Evolutionary conservation across 495 filamentous ascomycete genomes (phyloP).

Genomic region (Tricharina praecox): DNA sequence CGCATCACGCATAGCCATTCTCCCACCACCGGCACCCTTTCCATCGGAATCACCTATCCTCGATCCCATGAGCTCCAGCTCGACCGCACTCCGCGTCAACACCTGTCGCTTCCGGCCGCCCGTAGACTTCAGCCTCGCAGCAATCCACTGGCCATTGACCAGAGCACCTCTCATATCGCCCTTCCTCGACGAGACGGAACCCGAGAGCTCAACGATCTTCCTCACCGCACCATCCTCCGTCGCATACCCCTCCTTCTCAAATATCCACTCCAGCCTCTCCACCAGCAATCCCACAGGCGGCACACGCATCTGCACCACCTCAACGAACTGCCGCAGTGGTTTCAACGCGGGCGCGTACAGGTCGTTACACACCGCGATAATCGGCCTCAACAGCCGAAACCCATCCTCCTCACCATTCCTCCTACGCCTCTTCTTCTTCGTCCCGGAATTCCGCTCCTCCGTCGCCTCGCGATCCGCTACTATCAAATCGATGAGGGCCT

Average conservation of each 20-base stretch:
- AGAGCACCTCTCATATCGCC: constrained; percentile 85
- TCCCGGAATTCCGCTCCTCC: neutral
- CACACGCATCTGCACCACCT: constrained; percentile 82
- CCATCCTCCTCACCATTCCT: constrained; percentile 65
- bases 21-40: constrained; percentile 29
- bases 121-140: constrained; percentile 45
- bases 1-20: constrained; percentile 16
- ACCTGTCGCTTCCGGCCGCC: constrained; percentile 25
- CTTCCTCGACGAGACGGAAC: constrained; percentile 43
- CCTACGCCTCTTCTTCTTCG: constrained; percentile 33
- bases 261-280: constrained; percentile 59
- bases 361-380: constrained; percentile 94
- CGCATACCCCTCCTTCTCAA: constrained; percentile 67
- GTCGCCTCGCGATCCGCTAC: constrained; percentile 44
- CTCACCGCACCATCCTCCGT: constrained; percentile 76
- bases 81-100: constrained; percentile 70
- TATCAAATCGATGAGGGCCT: constrained; percentile 80
- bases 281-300: constrained; percentile 78
- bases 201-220: constrained; percentile 59
- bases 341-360: constrained; percentile 84
- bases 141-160: constrained; percentile 91
- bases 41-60: constrained; percentile 45
- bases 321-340: constrained; percentile 65
- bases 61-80: constrained; percentile 61
- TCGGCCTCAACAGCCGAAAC: constrained; percentile 68